Evolutionary conservation across 208 protist species (phyloP).

Genomic region (Trypanosoma scelopori): DNA sequence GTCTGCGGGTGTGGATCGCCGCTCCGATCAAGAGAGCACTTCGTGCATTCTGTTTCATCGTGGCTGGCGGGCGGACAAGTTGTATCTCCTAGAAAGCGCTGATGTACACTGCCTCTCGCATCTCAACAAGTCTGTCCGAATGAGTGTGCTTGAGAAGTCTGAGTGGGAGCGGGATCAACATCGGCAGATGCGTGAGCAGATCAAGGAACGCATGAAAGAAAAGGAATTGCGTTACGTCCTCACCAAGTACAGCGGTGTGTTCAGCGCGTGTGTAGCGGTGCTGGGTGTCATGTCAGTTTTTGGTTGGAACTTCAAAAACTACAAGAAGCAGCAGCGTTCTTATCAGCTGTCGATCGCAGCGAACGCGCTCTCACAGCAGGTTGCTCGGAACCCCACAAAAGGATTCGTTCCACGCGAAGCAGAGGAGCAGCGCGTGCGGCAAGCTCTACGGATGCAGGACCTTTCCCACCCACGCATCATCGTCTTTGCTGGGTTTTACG

Average conservation of each 20-base stretch:
- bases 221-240: conserved; percentile 80
- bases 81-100: conserved; percentile 74
- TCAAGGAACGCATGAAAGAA: conserved; percentile 86
- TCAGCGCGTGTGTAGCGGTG: conserved; percentile 81
- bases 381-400: conserved; percentile 6
- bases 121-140: conserved; percentile 71
- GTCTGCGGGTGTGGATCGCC: conserved; percentile 58
- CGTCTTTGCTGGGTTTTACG: conserved; percentile 69
- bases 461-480: conserved; percentile 69
- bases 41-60: conserved; percentile 78
- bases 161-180: conserved; percentile 90
- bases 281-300: conserved; percentile 83
- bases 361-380: conserved; percentile 47
- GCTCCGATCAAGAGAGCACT: conserved; percentile 69
- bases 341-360: conserved; percentile 75
- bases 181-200: conserved; percentile 75
- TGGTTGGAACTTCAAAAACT: conserved; percentile 91
- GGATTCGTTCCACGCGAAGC: conserved; percentile 39
- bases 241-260: conserved; percentile 85
- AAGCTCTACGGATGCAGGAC: conserved; percentile 58
- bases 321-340: conserved; percentile 75
- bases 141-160: conserved; percentile 86
- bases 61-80: conserved; percentile 79
- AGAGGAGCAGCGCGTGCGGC: conserved; percentile 59
- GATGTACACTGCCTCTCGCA: conserved; percentile 75